Percentiles rank a stretch among this genome's conserved stretches.
phyloP scores from a whole-genome alignment of 495 filamentous ascomycete species.

The Geopyxis carbonaria region DNA sequence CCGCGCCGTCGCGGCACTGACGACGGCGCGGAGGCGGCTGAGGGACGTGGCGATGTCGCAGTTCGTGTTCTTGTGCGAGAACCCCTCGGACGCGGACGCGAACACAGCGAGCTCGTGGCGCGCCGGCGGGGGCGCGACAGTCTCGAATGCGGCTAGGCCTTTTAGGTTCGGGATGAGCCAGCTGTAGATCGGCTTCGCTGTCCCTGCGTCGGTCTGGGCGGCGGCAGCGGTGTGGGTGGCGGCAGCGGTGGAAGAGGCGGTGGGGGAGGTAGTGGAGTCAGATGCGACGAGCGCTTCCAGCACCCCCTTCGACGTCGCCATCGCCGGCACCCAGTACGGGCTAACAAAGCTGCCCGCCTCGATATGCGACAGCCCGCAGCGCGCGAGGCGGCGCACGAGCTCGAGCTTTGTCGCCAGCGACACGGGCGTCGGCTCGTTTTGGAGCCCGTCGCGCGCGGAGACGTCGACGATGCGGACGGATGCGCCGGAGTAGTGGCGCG shows the following conservation, averaged over 20 bases:
- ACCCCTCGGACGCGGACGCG: constrained; percentile 77
- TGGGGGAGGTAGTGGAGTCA: constrained; percentile 4
- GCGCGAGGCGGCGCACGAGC: constrained; percentile 61
- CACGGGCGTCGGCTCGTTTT: constrained; percentile 83
- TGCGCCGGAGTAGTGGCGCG: not conserved
- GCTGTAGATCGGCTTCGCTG: constrained; percentile 66
- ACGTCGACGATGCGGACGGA: constrained; percentile 69
- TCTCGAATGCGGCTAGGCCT: constrained; percentile 41
- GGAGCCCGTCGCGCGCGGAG: constrained; percentile 81
- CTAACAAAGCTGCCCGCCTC: constrained; percentile 91
- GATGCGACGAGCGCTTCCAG: constrained; percentile 36
- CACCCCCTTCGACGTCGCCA: constrained; percentile 79
- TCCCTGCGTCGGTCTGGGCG: too few relatives aligned
- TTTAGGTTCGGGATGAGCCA: constrained; percentile 83
- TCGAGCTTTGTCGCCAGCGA: constrained; percentile 57
- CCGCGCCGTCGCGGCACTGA: constrained; percentile 49
- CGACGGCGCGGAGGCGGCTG: constrained; percentile 55
- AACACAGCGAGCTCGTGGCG: constrained; percentile 75
- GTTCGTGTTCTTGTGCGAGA: constrained; percentile 84
- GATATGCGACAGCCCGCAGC: constrained; percentile 69
- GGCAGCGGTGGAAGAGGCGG: too few relatives aligned
- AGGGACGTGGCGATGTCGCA: constrained; percentile 71
- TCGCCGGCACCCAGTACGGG: constrained; percentile 98
- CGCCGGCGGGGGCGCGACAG: constrained; percentile 21
- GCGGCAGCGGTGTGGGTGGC: too few relatives aligned